These are phyloP conservation scores for Hyaloscypha hepaticicola DNA, from an alignment of 495 filamentous ascomycete genomes.

Conservation along the genomic window DNA sequence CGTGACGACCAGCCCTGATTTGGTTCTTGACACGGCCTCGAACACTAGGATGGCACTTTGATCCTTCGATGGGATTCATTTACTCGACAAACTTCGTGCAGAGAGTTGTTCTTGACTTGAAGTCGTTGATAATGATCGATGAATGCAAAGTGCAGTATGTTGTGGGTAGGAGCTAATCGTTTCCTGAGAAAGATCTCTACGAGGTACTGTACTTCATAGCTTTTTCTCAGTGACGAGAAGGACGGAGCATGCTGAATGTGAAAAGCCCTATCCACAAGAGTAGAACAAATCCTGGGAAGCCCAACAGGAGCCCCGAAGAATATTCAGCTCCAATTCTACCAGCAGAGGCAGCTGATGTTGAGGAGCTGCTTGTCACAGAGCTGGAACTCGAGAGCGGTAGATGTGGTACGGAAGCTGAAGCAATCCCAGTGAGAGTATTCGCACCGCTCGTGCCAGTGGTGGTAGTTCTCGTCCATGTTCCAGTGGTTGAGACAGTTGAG, in stretches of 20 bases:
- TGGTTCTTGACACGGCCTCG: neutral
- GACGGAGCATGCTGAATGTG: neutral
- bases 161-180: no score
- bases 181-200: neutral
- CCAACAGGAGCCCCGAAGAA: neutral
- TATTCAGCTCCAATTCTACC: neutral
- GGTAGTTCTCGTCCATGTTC: neutral
- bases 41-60: neutral
- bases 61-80: neutral
- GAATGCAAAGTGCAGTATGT: neutral
- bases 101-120: neutral
- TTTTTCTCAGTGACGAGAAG: neutral
- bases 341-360: neutral
- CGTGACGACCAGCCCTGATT: neutral
- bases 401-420: slow-evolving; percentile 16
- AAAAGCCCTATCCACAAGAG: neutral
- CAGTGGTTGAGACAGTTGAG: neutral
- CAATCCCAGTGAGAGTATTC: slow-evolving; percentile 10
- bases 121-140: neutral
- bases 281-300: neutral
- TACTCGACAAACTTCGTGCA: neutral
- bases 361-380: neutral
- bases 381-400: slow-evolving; percentile 1
- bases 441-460: neutral
- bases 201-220: neutral